Base-by-base conservation (phyloP, 352 stramenopile species). In the Phytophthora megakarya region DNA sequence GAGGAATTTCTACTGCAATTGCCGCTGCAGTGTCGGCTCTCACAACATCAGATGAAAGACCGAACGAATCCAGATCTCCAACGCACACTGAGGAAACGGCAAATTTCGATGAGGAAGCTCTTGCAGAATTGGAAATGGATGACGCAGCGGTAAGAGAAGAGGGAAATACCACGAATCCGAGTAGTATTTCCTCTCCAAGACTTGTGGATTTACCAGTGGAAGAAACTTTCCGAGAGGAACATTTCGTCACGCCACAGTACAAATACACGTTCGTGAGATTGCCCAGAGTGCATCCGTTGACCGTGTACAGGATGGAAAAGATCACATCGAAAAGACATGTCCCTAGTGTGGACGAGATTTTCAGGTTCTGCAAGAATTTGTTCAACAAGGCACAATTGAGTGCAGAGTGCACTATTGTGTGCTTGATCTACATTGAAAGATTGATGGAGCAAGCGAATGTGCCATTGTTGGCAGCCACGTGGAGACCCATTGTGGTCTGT, bases 371-470 rank as follows among this genome's bases (percentile, higher is more conserved):
- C 61, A 94, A 91, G 53, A 96, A 95, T 57, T 77, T 99, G 13
- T 99, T 99, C 80, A 97, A 98, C 61, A 94, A 96, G 58, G 96
- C 98, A 16, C 95, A 98, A 57, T 72, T 99, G 46, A 98, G 89
- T 49, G 96, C 96, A n/a, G 97, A 99, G 87, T 99, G 97, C 81
- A 98, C 95, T 6, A 98, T 99, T 71, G 97, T 99, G 45, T 97
- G 88, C 52, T 88, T 99, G 18, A 99, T 99, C 62, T 99, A 99
- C 81, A 97, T 99, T 9, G 98, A 99, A 76, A 91, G 97, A 13
- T 86, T 99, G 19, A 99, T 99, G 96, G 96, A 99, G 73, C 81
- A 96, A 45, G 94, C 95, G 11, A 93, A 97, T 69, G 96, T 99
- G 28, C 92, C 97, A 32, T 76, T 99, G 26, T 74, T 99, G 46